Percentiles rank a stretch among this genome's conserved stretches.
Conservation (phyloP, 345 rosid genomes). For the Raphanus sativus region DNA sequence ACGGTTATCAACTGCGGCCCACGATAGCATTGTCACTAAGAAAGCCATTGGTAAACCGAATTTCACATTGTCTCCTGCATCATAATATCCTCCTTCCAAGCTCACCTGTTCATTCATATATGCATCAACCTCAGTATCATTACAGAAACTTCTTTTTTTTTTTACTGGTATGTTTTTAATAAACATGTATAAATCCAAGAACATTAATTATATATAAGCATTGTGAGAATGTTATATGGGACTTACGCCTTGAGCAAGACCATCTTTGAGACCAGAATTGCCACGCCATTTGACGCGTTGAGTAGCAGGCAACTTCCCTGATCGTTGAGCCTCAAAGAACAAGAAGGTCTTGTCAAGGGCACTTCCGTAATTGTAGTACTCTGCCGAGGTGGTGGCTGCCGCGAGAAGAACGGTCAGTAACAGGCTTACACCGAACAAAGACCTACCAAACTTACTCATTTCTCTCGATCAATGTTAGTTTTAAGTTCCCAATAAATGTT, state of each 20-base stretch:
- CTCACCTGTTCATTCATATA: conserved; percentile 50
- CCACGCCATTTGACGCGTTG: conserved; percentile 66
- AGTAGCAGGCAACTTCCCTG: conserved; percentile 51
- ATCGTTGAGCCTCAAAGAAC: conserved; percentile 73
- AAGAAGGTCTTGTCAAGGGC: conserved; percentile 64
- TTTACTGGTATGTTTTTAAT: not conserved
- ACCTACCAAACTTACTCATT: conserved; percentile 15
- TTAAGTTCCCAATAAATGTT: not conserved
- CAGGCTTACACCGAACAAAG: conserved; percentile 30
- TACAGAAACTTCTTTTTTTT: not conserved
- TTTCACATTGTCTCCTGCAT: conserved; percentile 92
- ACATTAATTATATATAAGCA: not conserved
- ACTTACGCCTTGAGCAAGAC: conserved; percentile 56
- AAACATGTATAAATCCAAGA: not conserved
- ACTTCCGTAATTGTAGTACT: conserved; percentile 46
- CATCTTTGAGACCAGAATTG: conserved; percentile 62
- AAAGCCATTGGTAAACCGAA: conserved; percentile 92
- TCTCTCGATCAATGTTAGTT: conserved; percentile 18
- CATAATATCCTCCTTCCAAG: conserved; percentile 88
- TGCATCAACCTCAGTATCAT: conserved; percentile 16
- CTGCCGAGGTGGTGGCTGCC: conserved; percentile 9
- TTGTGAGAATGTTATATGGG: conserved; percentile 2
- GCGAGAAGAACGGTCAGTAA: conserved; percentile 31
- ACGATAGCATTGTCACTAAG: conserved; percentile 65
- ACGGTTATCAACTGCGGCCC: conserved; percentile 68